A percentile compares a stretch with the other conserved stretches of the same genome.
These are phyloP conservation scores for Yamadazyma tumulicola DNA, from an alignment of 805 yeast genomes.

Conservation along the genomic window DNA sequence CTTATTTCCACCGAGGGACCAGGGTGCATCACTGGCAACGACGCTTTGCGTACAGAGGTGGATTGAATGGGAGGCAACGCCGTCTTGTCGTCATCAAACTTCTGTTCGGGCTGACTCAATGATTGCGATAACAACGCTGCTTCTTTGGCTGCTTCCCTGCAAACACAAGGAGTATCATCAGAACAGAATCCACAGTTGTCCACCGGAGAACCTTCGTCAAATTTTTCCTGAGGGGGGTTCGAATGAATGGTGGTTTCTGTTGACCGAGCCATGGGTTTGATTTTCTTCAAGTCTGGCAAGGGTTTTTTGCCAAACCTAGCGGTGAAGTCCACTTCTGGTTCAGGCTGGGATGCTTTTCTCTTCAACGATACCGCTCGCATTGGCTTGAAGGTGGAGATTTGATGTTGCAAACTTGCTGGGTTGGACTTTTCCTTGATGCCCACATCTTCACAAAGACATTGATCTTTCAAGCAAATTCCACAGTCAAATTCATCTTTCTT, in stretches of 20 bases:
- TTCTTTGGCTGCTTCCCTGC: slow-evolving; percentile 70
- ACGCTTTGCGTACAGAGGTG: slow-evolving; percentile 27
- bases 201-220: slow-evolving; percentile 47
- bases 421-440: slow-evolving; percentile 31
- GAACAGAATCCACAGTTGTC: slow-evolving; percentile 94
- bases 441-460: slow-evolving; percentile 59
- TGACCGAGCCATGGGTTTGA: slow-evolving; percentile 6
- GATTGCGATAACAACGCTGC: slow-evolving; percentile 37
- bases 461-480: slow-evolving; percentile 66
- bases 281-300: slow-evolving; percentile 36
- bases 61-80: slow-evolving; percentile 42
- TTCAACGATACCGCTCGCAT: slow-evolving; percentile 64
- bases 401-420: slow-evolving; percentile 21
- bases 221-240: slow-evolving; percentile 11
- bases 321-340: slow-evolving; percentile 61
- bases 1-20: slow-evolving; percentile 57
- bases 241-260: background rate
- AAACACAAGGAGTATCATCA: slow-evolving; percentile 87
- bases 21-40: slow-evolving; percentile 60
- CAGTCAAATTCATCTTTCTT: slow-evolving; percentile 41
- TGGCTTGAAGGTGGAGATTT: slow-evolving; percentile 49
- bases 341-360: slow-evolving; percentile 25
- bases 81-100: slow-evolving; percentile 22
- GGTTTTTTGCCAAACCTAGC: slow-evolving; percentile 34
- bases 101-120: slow-evolving; percentile 26